Evolutionary conservation across 257 asterid species (phyloP).

Genomic region (Solanum habrochaites): DNA sequence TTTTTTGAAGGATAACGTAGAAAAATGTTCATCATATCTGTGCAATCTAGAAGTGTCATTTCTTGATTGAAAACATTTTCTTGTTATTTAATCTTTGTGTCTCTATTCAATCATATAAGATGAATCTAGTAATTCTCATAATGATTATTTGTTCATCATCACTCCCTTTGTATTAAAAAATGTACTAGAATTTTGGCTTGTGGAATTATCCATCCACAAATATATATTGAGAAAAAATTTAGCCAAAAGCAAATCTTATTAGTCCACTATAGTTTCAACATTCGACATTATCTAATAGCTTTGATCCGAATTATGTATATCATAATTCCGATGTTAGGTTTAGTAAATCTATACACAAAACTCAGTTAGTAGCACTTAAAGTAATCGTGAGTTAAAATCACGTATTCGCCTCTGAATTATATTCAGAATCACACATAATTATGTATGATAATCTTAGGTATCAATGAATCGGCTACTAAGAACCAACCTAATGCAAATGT

Average conservation of each 20-base stretch:
- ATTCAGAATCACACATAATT: neutral
- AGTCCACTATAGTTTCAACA: neutral
- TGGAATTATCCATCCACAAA: neutral
- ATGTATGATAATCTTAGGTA: neutral
- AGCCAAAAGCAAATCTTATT: neutral
- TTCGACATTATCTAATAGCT: neutral
- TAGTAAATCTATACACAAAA: neutral
- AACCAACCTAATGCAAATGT: neutral
- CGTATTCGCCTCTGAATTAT: neutral
- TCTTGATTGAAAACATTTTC: neutral
- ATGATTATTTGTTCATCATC: neutral
- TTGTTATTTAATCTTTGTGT: neutral
- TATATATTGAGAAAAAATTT: neutral
- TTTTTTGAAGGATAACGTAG: neutral
- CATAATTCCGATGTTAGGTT: neutral
- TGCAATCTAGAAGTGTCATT: neutral
- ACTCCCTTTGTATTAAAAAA: neutral
- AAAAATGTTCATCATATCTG: neutral
- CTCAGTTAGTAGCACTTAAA: neutral
- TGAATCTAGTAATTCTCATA: neutral
- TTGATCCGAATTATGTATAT: neutral
- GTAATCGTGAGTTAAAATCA: neutral
- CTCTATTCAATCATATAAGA: neutral
- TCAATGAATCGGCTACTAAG: neutral
- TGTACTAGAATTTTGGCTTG: neutral